Percentiles rank a stretch among this genome's conserved stretches.
Evolutionary conservation across 1,284 basidiomycete genomes (phyloP).

Genomic region (Pulchroboletus neoregius): DNA sequence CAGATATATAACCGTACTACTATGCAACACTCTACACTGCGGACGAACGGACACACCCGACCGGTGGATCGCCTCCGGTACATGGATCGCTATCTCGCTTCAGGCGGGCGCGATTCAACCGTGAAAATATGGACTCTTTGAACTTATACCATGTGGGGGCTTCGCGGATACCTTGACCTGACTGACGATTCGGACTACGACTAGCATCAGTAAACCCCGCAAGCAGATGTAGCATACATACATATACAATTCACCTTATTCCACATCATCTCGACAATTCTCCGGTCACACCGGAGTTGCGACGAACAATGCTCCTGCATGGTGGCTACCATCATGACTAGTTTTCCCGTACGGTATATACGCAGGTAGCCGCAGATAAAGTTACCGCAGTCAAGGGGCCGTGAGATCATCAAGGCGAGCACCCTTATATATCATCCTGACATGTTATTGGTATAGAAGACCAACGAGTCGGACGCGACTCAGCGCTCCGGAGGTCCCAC

Average conservation of each 20-base stretch:
- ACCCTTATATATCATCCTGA: too few relatives aligned
- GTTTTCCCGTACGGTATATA: too few relatives aligned
- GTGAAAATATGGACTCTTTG: slow-evolving; percentile 97
- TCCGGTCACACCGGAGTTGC: not conserved
- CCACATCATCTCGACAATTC: not conserved
- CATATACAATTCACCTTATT: slow-evolving; percentile 16
- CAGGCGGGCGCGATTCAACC: slow-evolving; percentile 83
- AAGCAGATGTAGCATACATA: slow-evolving; percentile 23
- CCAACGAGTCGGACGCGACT: too few relatives aligned
- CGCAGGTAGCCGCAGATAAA: too few relatives aligned
- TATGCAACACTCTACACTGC: slow-evolving; percentile 79
- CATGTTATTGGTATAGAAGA: too few relatives aligned
- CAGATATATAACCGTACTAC: slow-evolving; percentile 96
- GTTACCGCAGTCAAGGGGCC: too few relatives aligned
- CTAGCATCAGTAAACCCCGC: slow-evolving; percentile 20
- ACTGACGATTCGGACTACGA: slow-evolving; percentile 15
- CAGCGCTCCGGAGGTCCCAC: too few relatives aligned
- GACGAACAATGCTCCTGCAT: too few relatives aligned
- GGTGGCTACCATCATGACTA: too few relatives aligned
- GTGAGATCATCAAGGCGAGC: too few relatives aligned
- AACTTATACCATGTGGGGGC: slow-evolving; percentile 15
- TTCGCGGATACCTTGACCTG: slow-evolving; percentile 18
- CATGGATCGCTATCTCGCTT: slow-evolving; percentile 94
- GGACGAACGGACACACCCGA: slow-evolving; percentile 88
- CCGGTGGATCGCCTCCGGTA: slow-evolving; percentile 91